Percentiles rank a stretch among this genome's conserved stretches.
Evolutionary conservation across 129 eudicot species (phyloP).

Genomic region (Solidago caesia): DNA sequence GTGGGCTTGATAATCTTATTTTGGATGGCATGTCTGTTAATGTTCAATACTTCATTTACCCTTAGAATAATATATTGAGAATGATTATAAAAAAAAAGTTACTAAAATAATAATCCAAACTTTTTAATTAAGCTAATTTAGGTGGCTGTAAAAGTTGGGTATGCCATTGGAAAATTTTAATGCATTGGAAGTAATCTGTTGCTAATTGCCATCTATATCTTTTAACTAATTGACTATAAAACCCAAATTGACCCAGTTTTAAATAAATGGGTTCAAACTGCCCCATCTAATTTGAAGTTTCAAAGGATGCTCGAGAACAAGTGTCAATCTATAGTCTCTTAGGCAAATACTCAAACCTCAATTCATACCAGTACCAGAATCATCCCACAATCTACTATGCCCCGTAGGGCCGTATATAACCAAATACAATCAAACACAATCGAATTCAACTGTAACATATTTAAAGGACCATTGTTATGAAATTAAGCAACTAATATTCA

Average conservation of each 20-base stretch:
- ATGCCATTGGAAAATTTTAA: no score
- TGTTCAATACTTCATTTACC: no score
- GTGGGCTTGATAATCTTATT: no score
- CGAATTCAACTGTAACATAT: background rate
- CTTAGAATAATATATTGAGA: no score
- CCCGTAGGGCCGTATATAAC: background rate
- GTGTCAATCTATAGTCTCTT: background rate
- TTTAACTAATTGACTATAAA: background rate
- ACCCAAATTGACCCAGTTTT: background rate
- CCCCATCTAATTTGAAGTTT: background rate
- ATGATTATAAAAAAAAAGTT: no score
- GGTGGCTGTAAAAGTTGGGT: no score
- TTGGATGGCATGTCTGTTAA: no score
- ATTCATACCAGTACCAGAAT: background rate
- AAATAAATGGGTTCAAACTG: background rate
- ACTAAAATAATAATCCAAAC: no score
- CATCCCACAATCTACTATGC: background rate
- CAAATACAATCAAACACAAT: conserved; percentile 6
- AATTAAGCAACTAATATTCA: background rate
- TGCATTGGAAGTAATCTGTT: no score
- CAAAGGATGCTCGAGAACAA: background rate
- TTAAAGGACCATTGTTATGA: background rate
- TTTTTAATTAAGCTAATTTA: no score
- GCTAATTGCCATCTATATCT: no score
- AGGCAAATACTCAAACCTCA: background rate